A percentile compares a stretch with the other conserved stretches of the same genome.
These are phyloP conservation scores for Axilococcus clingmanii DNA, from an alignment of 139 green algal genomes.

Conservation along the genomic window DNA sequence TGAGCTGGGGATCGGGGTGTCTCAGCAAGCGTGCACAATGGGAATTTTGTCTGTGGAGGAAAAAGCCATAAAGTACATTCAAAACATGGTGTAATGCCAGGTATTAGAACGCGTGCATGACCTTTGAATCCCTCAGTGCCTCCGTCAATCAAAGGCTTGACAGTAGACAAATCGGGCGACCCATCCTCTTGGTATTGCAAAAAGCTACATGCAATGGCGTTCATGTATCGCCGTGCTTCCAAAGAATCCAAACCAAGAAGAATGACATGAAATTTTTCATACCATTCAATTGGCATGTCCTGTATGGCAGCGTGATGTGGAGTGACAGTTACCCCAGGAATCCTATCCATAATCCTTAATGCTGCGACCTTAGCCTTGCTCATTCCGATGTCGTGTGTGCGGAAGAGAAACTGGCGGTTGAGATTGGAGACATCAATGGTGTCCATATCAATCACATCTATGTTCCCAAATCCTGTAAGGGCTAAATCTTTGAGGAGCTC, in stretches of 20 bases:
- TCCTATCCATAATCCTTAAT: slow-evolving; percentile 63
- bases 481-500: slow-evolving; percentile 98
- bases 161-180: slow-evolving; percentile 55
- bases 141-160: slow-evolving; percentile 96
- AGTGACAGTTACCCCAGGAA: slow-evolving; percentile 69
- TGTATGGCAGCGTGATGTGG: slow-evolving; percentile 90
- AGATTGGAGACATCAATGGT: slow-evolving; percentile 99
- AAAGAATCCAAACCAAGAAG: slow-evolving; percentile 95
- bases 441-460: slow-evolving; percentile 99
- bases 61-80: slow-evolving; percentile 99
- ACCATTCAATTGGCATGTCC: slow-evolving; percentile 86
- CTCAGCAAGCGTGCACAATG: slow-evolving; percentile 94
- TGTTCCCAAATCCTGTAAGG: slow-evolving; percentile 88
- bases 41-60: slow-evolving; percentile 92
- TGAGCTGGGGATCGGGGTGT: slow-evolving; percentile 83
- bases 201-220: slow-evolving; percentile 91
- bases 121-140: slow-evolving; percentile 99
- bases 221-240: slow-evolving; percentile 95
- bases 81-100: slow-evolving; percentile 95
- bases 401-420: slow-evolving; percentile 98
- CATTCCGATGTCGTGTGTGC: slow-evolving; percentile 76
- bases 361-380: slow-evolving; percentile 89
- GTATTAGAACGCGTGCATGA: slow-evolving; percentile 92
- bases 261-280: slow-evolving; percentile 86
- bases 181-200: slow-evolving; percentile 84